phyloP scores from a whole-genome alignment of 1,284 basidiomycete species.

The Agaricales sp. region DNA sequence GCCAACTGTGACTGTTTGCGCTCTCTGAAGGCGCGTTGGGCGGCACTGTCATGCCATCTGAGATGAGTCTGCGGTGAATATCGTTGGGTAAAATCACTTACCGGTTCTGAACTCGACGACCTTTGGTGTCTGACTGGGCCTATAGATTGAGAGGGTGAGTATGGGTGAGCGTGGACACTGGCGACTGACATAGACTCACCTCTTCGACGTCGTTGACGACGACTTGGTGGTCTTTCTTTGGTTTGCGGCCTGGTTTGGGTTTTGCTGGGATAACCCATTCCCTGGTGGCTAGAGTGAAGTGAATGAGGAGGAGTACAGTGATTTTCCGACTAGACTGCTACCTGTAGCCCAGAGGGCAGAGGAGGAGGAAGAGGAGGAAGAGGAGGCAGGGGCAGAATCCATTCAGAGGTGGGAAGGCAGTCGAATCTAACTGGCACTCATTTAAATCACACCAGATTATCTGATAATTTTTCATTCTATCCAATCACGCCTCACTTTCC shows the following conservation, averaged over 20 bases:
- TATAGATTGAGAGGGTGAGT: constrained; percentile 5
- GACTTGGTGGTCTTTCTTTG: constrained; percentile 54
- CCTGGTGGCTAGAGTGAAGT: constrained; percentile 56
- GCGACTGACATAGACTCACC: constrained; percentile 30
- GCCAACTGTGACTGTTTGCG: constrained; percentile 84
- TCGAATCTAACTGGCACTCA: constrained; percentile 1
- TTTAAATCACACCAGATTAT: constrained; percentile 5
- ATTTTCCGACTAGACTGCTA: too few relatives aligned
- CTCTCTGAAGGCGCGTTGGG: constrained; percentile 86
- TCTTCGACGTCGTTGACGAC: constrained; percentile 31
- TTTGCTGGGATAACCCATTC: constrained; percentile 88
- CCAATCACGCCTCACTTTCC: background rate
- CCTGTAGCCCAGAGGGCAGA: constrained; percentile 37
- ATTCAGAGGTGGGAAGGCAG: constrained; percentile 17
- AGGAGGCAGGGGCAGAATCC: constrained; percentile 17
- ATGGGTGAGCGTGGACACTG: constrained; percentile 3
- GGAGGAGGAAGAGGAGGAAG: constrained; percentile 20
- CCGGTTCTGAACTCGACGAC: constrained; percentile 72
- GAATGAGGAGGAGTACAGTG: too few relatives aligned
- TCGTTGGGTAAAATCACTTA: constrained; percentile 13
- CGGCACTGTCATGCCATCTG: constrained; percentile 46
- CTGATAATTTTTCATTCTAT: constrained; percentile 5
- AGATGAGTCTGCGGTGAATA: constrained; percentile 8
- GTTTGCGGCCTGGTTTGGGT: constrained; percentile 84
- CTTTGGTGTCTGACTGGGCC: constrained; percentile 40